phyloP scores from a whole-genome alignment of 1,284 basidiomycete genomes.

The Cystobasidium slooffiae region DNA sequence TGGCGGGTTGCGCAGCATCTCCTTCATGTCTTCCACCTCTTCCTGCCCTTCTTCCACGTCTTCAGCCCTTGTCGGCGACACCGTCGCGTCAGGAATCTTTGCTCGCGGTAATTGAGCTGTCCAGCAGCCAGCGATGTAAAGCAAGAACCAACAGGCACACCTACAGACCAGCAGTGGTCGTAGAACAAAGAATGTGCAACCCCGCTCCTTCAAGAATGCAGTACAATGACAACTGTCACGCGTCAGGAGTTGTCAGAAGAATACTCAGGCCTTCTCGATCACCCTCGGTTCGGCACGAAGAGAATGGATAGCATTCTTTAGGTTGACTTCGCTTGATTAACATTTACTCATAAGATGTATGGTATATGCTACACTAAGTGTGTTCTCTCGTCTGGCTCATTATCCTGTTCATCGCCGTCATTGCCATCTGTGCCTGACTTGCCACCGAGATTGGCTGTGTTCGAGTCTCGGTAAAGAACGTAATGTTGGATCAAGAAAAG shows the following conservation, averaged over 20 bases:
- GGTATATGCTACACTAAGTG: constrained; percentile 7
- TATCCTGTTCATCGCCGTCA: constrained; percentile 1
- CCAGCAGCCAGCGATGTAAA: constrained; percentile 3
- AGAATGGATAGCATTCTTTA: background rate
- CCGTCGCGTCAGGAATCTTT: background rate
- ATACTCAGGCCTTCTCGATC: constrained; percentile 1
- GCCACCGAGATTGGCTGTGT: background rate
- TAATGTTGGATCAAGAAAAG: constrained; percentile 58
- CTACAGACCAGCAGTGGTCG: constrained; percentile 10
- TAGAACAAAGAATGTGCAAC: background rate
- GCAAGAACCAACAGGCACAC: background rate
- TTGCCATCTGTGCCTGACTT: background rate
- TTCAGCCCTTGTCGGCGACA: background rate
- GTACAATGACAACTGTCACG: background rate
- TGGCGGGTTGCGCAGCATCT: constrained; percentile 29
- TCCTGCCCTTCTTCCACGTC: background rate
- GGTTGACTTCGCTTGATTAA: background rate
- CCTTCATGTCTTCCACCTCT: constrained; percentile 10
- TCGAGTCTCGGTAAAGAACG: constrained; percentile 52
- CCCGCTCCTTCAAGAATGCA: background rate
- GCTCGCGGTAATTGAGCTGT: background rate
- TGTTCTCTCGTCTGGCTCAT: constrained; percentile 13
- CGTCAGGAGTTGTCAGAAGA: background rate
- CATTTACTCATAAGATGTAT: background rate
- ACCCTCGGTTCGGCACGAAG: background rate